Base-by-base conservation (phyloP, 805 yeast genomes). In the Saturnispora zaruensis region DNA sequence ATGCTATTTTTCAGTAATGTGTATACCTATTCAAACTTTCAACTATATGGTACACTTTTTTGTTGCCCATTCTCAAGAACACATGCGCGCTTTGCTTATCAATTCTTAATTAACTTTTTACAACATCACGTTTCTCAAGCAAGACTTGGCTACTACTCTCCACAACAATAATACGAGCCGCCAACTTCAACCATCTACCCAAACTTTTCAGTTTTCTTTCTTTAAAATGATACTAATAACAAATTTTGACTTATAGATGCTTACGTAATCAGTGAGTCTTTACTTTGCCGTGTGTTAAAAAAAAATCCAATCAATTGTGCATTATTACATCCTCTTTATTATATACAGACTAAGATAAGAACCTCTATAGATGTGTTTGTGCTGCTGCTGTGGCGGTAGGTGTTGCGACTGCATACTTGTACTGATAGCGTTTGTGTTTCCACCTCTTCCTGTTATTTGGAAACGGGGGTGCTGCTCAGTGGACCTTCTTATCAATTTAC, bases 381-480 rank as follows among this genome's bases (percentile, higher is more conserved):
- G 67, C 38, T 63, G 67, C 48, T 61, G 57, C 46, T 62, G 66
- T 40, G 63, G 65, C 50, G 69, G 61, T 44, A 57, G 63, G 47
- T 71, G 72, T 52, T 65, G 75, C 46, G 95, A 86, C 62, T 79
- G 85, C 64, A 63, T 84, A 16, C 72, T 87, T 42, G 84, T 82
- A 16, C 67, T 87, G 8, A 58, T 87, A 45, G 86, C 93, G 1
- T 75, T 86, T 45, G 63, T 87, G 57, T 73, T 83, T 58, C 95
- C 95, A 1, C 95, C 95, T 1, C 62, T 87, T 48, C 88, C 95
- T 1, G 95, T 87, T 18, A 73, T 79, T 59, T 67, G 85, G 54
- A 83, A 84, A 61, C 72, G 84, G 49, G 95, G 95, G 3, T 51
- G 84, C 48, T 81, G 83, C 54, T 80, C 90, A 1, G 78, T 81